Base-by-base conservation (phyloP, 1,284 basidiomycete species). In the Gomphus bonarii region DNA sequence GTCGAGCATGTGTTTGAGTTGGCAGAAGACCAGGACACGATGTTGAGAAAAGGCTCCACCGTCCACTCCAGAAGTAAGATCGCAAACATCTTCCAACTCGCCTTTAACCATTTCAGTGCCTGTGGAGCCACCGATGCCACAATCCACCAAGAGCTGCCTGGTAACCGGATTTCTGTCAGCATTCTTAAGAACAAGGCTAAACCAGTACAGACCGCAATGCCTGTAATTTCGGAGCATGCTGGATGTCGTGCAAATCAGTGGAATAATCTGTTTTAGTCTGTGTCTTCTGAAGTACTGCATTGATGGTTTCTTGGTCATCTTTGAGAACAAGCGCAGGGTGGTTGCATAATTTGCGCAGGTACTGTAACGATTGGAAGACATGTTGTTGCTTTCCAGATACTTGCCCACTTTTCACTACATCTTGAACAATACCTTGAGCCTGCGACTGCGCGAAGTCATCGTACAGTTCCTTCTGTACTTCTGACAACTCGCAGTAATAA, bases 1-100 rank as follows among this genome's bases (percentile, higher is more conserved):
- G 69, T 99, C 92, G 47, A 99, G 80, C 97, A 99, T 99, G 67
- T 94, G 91, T 68, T 97, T 97, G 81, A 97, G 91, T 72, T 99
- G 97, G 68, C 95, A 99, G 73, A 99, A 99, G 68, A 99, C 95
- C 62, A 99, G 81, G 50, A 97, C 95, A 36, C 97, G 91, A 68
- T 99, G 97, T 66, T 97, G 94, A 16, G 93, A 91, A 65, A 95
- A 88, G 2, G 42, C 53, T 35, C 78, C 74, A 10, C 79, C 79
- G 33, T 72, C 72, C 0, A 78, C 69, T 33, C 57, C 43, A 36
- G 57, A 46, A 2, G 84, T 79, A 20, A 80, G 69, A 46, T 81
- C 74, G 18, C 30, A 44, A 0, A 77, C 72, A 60, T 88, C 83
- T 28, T 74, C 75, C 4, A 81, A 68, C 63, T 89, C 86, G 60